Evolutionary conservation across 495 filamentous ascomycete species (phyloP), one percentile per base, ranked within the genome.

Genomic region (Apiosordaria backusii): DNA sequence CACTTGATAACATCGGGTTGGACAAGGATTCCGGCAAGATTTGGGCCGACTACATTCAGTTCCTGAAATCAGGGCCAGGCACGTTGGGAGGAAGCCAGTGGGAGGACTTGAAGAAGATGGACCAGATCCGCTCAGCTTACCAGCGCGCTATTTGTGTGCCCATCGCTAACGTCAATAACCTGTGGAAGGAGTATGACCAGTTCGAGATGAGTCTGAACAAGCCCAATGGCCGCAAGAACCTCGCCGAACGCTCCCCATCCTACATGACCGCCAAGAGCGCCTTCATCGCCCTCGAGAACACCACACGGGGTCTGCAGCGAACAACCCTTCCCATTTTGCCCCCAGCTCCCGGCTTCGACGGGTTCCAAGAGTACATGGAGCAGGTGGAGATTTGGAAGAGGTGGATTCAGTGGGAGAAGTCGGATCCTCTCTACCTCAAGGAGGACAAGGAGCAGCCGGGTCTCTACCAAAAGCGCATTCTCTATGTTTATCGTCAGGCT

Each of bases 71-170:
- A 60, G 90, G 89, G 0, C 95, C 96, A 9, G 96, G 96, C 13
- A 86, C 83, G 52, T 81, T 92, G 54, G 93, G 93, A 35, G 96
- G 95, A 50, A 87, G 83, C 62, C 87, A 86, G 19, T 99, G 95
- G 95, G 92, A 98, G 74, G 95, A 97, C 72, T 89, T 92, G 75
- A 95, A 98, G 72, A 99, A 99, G 83, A 96, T 96, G 92, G 95
- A 99, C 69, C 76, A 88, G 66, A 79, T 99, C 22, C 87, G 95
- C 23, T 96, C 93, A 72, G 89, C 91, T 3, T 98, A 97, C 74
- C 94, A 97, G 70, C 88, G 87, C 29, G 94, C 95, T 16, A 89
- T 96, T 52, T 88, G 84, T 67, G 86, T 97, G 61, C 95, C 95
- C 4, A 94, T 89, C 15, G 83, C 89, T 57, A 90, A 86, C 35